These are phyloP conservation scores for Puccinia triticina DNA, from an alignment of 1,284 basidiomycete genomes.

Conservation along the genomic window DNA sequence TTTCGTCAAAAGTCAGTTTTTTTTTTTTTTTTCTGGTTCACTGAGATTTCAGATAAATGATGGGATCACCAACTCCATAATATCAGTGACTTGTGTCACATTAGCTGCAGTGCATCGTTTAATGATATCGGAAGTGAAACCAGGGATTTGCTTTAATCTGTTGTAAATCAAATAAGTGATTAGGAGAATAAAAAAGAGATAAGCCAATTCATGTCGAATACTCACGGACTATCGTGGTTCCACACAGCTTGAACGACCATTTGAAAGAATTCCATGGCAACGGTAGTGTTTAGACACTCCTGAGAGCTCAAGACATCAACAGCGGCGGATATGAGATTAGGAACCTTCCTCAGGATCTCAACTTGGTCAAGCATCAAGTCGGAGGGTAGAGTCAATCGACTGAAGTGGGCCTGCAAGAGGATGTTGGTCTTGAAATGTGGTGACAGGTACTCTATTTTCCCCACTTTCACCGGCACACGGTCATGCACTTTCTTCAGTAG, in stretches of 20 bases:
- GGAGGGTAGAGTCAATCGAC: slow-evolving; percentile 82
- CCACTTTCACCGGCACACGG: slow-evolving; percentile 88
- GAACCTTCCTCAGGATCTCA: slow-evolving; percentile 81
- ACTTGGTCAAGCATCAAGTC: slow-evolving; percentile 91
- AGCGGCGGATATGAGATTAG: slow-evolving; percentile 73
- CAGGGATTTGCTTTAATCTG: slow-evolving; percentile 51
- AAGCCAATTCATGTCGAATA: neutral
- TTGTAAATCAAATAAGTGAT: neutral
- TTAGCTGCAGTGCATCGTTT: slow-evolving; percentile 79
- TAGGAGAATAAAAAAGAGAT: slow-evolving; percentile 70
- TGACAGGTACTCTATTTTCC: slow-evolving; percentile 76
- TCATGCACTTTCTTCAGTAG: slow-evolving; percentile 75
- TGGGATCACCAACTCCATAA: slow-evolving; percentile 71
- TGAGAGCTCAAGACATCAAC: slow-evolving; percentile 98
- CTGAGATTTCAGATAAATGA: neutral
- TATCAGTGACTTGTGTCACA: slow-evolving; percentile 86
- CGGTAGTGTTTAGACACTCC: slow-evolving; percentile 87
- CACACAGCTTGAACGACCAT: slow-evolving; percentile 99
- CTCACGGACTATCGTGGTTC: slow-evolving; percentile 71
- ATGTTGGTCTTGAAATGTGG: slow-evolving; percentile 99
- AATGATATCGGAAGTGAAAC: slow-evolving; percentile 63
- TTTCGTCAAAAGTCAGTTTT: slow-evolving; percentile 12
- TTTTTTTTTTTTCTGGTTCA: neutral
- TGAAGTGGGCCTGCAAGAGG: slow-evolving; percentile 94
- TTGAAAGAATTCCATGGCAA: slow-evolving; percentile 98